Conservation (phyloP, 2,329 filamentous ascomycete genomes). For the Beauveria pseudobassiana region DNA sequence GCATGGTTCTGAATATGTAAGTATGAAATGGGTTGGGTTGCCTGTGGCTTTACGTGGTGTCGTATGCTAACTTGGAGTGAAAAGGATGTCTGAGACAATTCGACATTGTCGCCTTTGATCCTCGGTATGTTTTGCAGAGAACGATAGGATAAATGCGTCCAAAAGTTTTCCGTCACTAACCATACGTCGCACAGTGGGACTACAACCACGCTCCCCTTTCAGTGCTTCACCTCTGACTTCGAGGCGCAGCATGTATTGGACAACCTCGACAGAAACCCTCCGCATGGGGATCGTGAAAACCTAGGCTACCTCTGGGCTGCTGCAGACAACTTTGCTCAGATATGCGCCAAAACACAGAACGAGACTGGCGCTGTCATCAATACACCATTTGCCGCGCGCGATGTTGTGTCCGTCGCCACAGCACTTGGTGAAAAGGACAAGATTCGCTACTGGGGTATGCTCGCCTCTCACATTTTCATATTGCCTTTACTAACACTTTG, state of each 20-base stretch:
- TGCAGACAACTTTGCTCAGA: slow-evolving; percentile 14
- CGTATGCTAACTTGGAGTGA: neutral
- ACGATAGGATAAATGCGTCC: no score
- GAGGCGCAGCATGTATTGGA: neutral
- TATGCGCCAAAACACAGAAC: slow-evolving; percentile 18
- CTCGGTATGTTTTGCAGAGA: slow-evolving; percentile 16
- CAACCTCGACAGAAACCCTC: neutral
- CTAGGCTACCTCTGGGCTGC: slow-evolving; percentile 16
- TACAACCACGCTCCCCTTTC: slow-evolving; percentile 16
- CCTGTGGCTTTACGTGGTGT: no score
- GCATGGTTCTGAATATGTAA: neutral
- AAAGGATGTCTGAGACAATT: slow-evolving; percentile 21
- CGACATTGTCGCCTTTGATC: slow-evolving; percentile 22
- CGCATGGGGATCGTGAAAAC: slow-evolving; percentile 12
- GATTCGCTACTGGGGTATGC: slow-evolving; percentile 26
- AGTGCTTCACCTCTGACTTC: slow-evolving; percentile 14
- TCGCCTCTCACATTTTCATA: no score
- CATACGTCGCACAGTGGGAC: slow-evolving; percentile 13
- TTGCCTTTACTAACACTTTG: neutral
- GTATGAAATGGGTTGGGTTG: neutral
- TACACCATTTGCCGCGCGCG: slow-evolving; percentile 26
- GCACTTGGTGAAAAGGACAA: slow-evolving; percentile 24
- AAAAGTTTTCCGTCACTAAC: neutral
- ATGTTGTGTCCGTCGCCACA: slow-evolving; percentile 29
- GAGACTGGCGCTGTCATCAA: slow-evolving; percentile 21